Evolutionary conservation across 257 asterid genomes (phyloP).

Genomic region (Leptodermis oblonga): DNA sequence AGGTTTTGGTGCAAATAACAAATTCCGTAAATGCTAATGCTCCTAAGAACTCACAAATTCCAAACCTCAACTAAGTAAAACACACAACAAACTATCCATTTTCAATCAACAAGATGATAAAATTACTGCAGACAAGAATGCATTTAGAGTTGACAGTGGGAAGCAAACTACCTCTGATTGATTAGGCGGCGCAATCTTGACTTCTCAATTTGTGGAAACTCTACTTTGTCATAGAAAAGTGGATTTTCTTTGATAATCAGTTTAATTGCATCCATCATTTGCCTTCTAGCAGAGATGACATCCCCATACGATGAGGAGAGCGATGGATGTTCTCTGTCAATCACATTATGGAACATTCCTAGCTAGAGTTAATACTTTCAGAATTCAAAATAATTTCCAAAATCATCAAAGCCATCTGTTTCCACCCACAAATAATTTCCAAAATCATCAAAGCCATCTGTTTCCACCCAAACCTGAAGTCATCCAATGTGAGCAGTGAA

Average conservation of each 20-base stretch:
- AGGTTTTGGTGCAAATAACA: background rate
- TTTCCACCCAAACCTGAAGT: slow-evolving; percentile 51
- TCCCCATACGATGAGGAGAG: slow-evolving; percentile 53
- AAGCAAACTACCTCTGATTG: slow-evolving; percentile 59
- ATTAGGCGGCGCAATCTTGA: slow-evolving; percentile 69
- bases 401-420: background rate
- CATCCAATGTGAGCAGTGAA: slow-evolving; percentile 51
- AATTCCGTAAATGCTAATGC: background rate
- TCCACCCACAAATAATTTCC: background rate
- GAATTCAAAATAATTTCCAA: background rate
- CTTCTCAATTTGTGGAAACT: slow-evolving; percentile 45
- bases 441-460: background rate
- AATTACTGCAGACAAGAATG: background rate
- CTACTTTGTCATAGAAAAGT: slow-evolving; percentile 38
- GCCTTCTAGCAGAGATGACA: slow-evolving; percentile 44
- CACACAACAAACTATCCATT: background rate
- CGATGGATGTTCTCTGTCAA: slow-evolving; percentile 47
- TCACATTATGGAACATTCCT: background rate
- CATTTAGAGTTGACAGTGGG: background rate
- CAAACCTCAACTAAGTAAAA: background rate
- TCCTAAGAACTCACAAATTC: too few relatives aligned
- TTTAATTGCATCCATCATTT: slow-evolving; percentile 37
- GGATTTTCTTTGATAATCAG: slow-evolving; percentile 56
- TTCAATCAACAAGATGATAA: background rate
- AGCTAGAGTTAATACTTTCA: slow-evolving; percentile 1